phyloP scores from a whole-genome alignment of 1,284 basidiomycete genomes.

The Trichosporon sp. region DNA sequence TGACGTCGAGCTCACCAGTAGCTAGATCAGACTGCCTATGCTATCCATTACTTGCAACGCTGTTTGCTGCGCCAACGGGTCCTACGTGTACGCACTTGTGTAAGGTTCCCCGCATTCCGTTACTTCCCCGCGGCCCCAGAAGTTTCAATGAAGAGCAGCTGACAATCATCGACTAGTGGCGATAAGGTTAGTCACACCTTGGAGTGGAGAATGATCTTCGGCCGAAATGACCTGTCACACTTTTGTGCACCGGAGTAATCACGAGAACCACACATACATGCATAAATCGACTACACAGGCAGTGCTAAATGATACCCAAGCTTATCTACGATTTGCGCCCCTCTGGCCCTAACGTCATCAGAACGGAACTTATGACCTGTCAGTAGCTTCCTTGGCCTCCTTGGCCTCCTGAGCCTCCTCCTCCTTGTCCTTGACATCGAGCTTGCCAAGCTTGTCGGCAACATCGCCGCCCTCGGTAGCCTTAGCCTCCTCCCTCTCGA shows the following conservation, averaged over 20 bases:
- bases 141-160: background rate
- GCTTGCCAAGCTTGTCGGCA: background rate
- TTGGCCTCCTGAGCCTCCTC: too few relatives aligned
- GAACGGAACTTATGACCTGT: background rate
- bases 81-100: background rate
- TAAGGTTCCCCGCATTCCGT: background rate
- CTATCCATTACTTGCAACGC: background rate
- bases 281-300: background rate
- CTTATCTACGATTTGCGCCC: background rate
- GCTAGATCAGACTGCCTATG: background rate
- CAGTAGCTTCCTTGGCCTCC: too few relatives aligned
- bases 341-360: background rate
- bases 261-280: background rate
- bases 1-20: background rate
- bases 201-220: background rate
- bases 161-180: background rate
- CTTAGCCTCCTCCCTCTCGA: slow-evolving; percentile 16
- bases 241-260: background rate
- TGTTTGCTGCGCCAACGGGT: background rate
- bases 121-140: background rate
- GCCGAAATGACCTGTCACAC: background rate
- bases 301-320: background rate
- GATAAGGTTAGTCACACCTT: background rate
- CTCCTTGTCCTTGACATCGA: background rate
- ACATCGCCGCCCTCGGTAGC: background rate